phyloP scores from a whole-genome alignment of 345 rosid species.

The Moricandia arvensis region DNA sequence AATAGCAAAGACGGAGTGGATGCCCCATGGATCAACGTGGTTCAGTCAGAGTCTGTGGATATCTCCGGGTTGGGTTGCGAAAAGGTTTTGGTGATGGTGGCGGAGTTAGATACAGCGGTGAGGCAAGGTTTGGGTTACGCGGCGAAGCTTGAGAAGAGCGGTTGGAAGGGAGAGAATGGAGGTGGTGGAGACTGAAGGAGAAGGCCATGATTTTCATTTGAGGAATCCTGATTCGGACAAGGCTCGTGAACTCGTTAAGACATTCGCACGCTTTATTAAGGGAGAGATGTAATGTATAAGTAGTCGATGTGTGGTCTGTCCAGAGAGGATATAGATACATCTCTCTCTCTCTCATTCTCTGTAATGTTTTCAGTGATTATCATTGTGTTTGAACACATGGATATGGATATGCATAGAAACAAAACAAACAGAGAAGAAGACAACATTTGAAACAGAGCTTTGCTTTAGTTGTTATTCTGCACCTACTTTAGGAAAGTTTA shows the following conservation, averaged over 20 bases:
- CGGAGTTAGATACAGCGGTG: constrained; percentile 41
- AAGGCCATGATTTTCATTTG: neutral
- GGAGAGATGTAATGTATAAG: neutral
- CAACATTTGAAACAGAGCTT: too few species aligned
- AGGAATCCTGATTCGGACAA: neutral
- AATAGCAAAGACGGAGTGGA: constrained; percentile 41
- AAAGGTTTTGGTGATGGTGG: constrained; percentile 45
- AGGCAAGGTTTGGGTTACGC: neutral
- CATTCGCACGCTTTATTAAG: neutral
- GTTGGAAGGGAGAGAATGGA: neutral
- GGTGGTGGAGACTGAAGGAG: neutral
- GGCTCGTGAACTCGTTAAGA: neutral
- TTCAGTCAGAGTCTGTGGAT: constrained; percentile 33
- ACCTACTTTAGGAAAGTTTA: too few species aligned
- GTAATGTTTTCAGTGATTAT: neutral
- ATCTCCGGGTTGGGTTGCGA: constrained; percentile 39
- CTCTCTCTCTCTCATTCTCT: neutral
- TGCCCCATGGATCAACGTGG: constrained; percentile 56
- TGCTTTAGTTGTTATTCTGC: too few species aligned
- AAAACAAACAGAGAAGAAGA: too few species aligned
- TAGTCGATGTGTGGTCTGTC: too few species aligned
- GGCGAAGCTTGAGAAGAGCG: neutral
- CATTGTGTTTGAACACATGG: neutral
- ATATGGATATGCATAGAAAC: too few species aligned
- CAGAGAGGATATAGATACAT: too few species aligned